Evolutionary conservation across 1,139 yeast species (phyloP), one percentile per base, ranked within the genome.

Genomic region (Debaryomyces psychrophilus): DNA sequence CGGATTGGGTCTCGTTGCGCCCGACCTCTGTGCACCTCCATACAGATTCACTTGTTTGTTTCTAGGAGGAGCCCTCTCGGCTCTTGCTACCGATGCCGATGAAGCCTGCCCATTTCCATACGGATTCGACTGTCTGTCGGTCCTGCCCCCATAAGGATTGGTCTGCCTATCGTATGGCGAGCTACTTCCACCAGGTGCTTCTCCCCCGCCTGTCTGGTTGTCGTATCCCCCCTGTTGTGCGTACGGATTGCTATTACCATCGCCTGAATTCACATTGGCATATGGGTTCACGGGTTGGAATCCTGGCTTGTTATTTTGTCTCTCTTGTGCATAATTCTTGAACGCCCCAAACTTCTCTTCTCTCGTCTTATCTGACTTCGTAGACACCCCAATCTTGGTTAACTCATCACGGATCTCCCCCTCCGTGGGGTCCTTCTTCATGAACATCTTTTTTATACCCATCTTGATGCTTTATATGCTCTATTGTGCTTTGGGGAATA

Each of bases 311-410:
- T 63, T 52, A 47, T 58, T 49, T 57, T 70, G 67, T 41, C 72
- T 58, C 41, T 81, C 82, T 52, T 76, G 77, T 11, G 89, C 87
- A 64, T 78, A 83, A 47, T 73, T 73, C 37, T 76, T 76, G 60
- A 85, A 86, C 2, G 90, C 90, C 8, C 85, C 81, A 61, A 86
- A 86, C 56, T 82, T 81, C 55, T 76, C 81, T 53, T 71, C 75
- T 54, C 78, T 72, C 41, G 58, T 65, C 22, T 55, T 57, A 18
- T 48, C 46, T 6, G 65, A 59, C 57, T 68, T 82, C 41, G 82
- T 77, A 9, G 79, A 57, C 36, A 85, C 73, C 4, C 90, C 90
- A 27, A 76, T 64, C 31, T 71, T 71, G 53, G 72, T 71, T 59
- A 85, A 67, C 37, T 73, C 71, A 18, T 79, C 80, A 41, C 78